Percentiles rank a stretch among this genome's conserved stretches.
These are phyloP conservation scores for Epichloe glyceriae DNA, from an alignment of 2,329 filamentous ascomycete genomes.

Conservation along the genomic window DNA sequence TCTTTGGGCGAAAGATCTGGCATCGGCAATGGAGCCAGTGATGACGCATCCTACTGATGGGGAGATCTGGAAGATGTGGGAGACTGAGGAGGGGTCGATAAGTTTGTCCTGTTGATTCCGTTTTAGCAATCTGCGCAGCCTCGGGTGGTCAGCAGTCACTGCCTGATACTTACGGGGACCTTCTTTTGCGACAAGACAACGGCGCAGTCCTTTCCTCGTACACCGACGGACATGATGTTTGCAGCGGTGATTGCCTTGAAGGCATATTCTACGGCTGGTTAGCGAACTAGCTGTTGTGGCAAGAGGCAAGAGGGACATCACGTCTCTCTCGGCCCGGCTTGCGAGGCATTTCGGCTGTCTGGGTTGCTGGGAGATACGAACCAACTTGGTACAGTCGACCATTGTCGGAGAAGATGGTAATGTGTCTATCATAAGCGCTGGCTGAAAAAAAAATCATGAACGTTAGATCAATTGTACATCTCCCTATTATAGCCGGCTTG, in stretches of 20 bases:
- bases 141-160: neutral
- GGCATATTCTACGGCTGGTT: conserved; percentile 69
- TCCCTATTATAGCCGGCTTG: neutral
- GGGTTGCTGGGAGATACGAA: conserved; percentile 36
- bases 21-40: conserved; percentile 97
- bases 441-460: conserved; percentile 14
- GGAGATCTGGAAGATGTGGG: conserved; percentile 94
- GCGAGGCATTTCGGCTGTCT: too few relatives aligned
- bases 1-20: conserved; percentile 80
- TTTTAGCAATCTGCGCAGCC: neutral
- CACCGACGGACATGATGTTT: conserved; percentile 95
- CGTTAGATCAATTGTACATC: conserved; percentile 12
- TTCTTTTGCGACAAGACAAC: conserved; percentile 99
- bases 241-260: conserved; percentile 99
- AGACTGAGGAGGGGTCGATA: conserved; percentile 92
- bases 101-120: conserved; percentile 68
- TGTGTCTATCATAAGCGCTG: conserved; percentile 94
- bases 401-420: conserved; percentile 99
- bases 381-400: conserved; percentile 98
- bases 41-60: conserved; percentile 95
- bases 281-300: neutral
- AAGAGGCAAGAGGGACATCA: neutral
- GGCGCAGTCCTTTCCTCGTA: conserved; percentile 92
- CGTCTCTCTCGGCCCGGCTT: neutral
- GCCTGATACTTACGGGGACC: conserved; percentile 62